phyloP scores from a whole-genome alignment of 1,139 yeast species.

The Sugiyamaella paludigena region DNA sequence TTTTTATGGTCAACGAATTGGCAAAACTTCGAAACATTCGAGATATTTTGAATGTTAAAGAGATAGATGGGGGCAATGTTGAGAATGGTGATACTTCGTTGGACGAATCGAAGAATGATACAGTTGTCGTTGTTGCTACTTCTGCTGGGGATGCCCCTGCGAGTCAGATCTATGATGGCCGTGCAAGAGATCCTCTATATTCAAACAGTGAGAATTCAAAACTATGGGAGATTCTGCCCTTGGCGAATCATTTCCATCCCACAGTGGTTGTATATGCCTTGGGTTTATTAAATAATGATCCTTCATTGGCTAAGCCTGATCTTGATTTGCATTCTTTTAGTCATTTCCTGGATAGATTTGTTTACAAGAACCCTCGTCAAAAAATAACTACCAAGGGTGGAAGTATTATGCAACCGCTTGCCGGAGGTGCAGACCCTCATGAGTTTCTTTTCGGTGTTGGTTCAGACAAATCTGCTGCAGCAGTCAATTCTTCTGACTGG shows the following conservation, averaged over 20 bases:
- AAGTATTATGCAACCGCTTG: conserved; percentile 96
- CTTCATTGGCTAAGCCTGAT: conserved; percentile 68
- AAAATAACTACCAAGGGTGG: conserved; percentile 71
- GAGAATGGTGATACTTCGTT: not conserved
- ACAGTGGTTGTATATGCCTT: conserved; percentile 80
- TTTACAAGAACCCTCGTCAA: conserved; percentile 86
- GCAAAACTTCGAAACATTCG: conserved; percentile 47
- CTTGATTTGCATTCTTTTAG: conserved; percentile 81
- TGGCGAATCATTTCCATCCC: conserved; percentile 86
- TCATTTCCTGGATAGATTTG: conserved; percentile 93
- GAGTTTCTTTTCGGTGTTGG: conserved; percentile 42
- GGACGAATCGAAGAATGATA: conserved; percentile 28
- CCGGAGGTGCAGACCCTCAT: conserved; percentile 71
- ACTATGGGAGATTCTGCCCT: conserved; percentile 80
- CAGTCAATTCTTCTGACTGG: conserved; percentile 87
- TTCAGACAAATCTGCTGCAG: conserved; percentile 34
- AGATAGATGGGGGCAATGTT: conserved; percentile 3
- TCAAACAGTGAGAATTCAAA: conserved; percentile 86
- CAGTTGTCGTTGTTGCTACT: conserved; percentile 12
- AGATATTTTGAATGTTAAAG: conserved; percentile 7
- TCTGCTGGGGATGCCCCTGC: conserved; percentile 18
- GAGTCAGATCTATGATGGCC: conserved; percentile 65
- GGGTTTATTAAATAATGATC: conserved; percentile 46
- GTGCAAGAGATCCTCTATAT: conserved; percentile 85
- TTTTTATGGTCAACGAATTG: conserved; percentile 70